Base-by-base conservation (phyloP, 78 protist species). In the Chrysochromulina parva region DNA sequence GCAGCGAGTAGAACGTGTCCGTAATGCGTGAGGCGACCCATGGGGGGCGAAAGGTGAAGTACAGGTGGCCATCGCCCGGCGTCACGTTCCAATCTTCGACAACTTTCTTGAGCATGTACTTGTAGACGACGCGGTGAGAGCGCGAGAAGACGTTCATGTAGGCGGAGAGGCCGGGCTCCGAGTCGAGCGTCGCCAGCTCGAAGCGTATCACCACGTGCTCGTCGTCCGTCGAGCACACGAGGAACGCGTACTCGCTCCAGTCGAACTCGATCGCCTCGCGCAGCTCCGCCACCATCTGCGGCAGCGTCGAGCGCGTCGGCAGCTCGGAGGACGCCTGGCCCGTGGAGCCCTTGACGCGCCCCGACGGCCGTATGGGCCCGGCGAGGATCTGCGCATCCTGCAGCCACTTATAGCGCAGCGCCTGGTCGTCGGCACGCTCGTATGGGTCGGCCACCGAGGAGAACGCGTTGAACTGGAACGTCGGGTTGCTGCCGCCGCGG, bases 11-110 rank as follows among this genome's bases (percentile, higher is more conserved):
- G 62, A 24, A 78, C 62, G 86, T 53, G 24, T 78, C 86, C 11
- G 59, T 11, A 16, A 3, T 10, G 16, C 26, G 26, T 47, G n/a
- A 26, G 22, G 3, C 0, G 24, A 78, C 60, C 86, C 86, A 78
- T 2, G 28, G 60, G 19, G 86, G 86, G 26, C 86, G n/a, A 17
- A 78, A 24, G 5, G 86, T 78, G 86, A 78, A 78, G 86, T 78
- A 78, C 17, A 78, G 86, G 50, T 24, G 6, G 3, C 86, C 86
- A 14, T 78, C 86, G 59, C 86, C 60, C 3, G 86, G 86, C 9
- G 86, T 78, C 50, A 78, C 86, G 62, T 78, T 78, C 86, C 86
- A 78, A 17, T 78, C 86, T 62, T 78, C 86, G 47, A 78, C 86
- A 10, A 53, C 62, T 20, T 38, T n/a, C 7, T 2, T 0, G 5